phyloP scores from a whole-genome alignment of 371 early-diverging fungal genomes.

The Blakeslea trispora region DNA sequence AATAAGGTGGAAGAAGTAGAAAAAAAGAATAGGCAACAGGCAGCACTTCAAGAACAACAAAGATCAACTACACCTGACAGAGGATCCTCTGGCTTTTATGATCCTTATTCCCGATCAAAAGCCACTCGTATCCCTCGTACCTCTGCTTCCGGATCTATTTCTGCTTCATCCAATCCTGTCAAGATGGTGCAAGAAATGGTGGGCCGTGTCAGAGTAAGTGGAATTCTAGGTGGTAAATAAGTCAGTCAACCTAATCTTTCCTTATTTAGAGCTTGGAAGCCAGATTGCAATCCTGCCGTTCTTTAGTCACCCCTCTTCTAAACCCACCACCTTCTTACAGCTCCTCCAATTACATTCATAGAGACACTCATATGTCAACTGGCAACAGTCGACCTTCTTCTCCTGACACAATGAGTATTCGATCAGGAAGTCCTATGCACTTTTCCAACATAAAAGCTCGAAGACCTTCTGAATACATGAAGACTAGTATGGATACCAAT shows the following conservation, averaged over 20 bases:
- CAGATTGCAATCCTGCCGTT: constrained; percentile 66
- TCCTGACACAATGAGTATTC: constrained; percentile 32
- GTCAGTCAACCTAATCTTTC: no score
- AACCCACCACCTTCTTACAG: constrained; percentile 63
- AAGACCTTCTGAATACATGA: constrained; percentile 50
- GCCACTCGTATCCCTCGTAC: constrained; percentile 41
- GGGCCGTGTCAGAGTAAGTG: constrained; percentile 67
- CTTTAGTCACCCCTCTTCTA: constrained; percentile 64
- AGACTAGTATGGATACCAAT: constrained; percentile 30
- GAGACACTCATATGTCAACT: constrained; percentile 23
- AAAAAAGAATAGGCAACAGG: constrained; percentile 36
- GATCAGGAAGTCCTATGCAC: constrained; percentile 42
- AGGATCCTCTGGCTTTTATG: constrained; percentile 25
- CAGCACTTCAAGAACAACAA: constrained; percentile 17
- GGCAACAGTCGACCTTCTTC: constrained; percentile 30
- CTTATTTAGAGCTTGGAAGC: constrained; percentile 64
- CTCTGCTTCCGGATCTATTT: constrained; percentile 22
- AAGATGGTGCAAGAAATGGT: constrained; percentile 75
- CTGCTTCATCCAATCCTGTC: constrained; percentile 56
- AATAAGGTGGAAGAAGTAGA: constrained; percentile 40
- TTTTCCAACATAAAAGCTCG: constrained; percentile 50
- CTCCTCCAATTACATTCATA: constrained; percentile 32
- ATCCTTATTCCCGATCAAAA: constrained; percentile 34
- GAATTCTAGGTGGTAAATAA: no score
- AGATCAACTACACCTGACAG: constrained; percentile 42